Evolutionary conservation across 1,284 basidiomycete species (phyloP).

Genomic region (Apiotrichum sp.): DNA sequence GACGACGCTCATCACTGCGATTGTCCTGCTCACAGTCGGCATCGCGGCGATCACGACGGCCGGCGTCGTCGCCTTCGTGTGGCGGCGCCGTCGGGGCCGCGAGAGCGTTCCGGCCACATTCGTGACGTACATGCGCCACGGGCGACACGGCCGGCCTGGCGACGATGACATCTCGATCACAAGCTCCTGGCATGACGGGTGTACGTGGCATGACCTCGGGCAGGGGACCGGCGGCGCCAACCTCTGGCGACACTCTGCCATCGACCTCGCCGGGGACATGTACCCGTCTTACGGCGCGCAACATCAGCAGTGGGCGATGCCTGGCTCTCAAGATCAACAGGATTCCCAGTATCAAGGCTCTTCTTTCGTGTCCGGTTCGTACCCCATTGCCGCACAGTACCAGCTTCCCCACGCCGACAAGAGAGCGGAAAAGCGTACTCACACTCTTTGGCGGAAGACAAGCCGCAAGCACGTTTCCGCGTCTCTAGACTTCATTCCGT

Average conservation of each 20-base stretch:
- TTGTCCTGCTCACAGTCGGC: conserved; percentile 18
- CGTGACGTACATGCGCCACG: neutral
- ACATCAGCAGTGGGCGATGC: too few relatives aligned
- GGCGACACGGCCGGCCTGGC: neutral
- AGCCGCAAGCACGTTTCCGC: neutral
- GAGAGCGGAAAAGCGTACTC: too few relatives aligned
- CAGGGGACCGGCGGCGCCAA: neutral
- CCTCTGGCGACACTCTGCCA: neutral
- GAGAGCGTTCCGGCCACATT: neutral
- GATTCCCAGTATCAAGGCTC: too few relatives aligned
- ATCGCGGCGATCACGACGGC: conserved; percentile 7
- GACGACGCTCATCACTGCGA: neutral
- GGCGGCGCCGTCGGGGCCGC: neutral
- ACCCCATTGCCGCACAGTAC: too few relatives aligned
- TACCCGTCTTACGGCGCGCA: neutral
- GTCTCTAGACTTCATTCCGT: conserved; percentile 39
- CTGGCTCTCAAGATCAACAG: too few relatives aligned
- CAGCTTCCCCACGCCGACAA: too few relatives aligned
- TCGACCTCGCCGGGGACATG: neutral
- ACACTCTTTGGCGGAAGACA: too few relatives aligned
- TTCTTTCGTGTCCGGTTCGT: too few relatives aligned
- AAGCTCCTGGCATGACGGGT: neutral
- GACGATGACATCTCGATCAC: neutral
- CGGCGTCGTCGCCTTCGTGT: conserved; percentile 7
- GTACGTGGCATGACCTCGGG: neutral